Conservation (phyloP, 1,284 basidiomycete species). For the Ustilago xerochloae region DNA sequence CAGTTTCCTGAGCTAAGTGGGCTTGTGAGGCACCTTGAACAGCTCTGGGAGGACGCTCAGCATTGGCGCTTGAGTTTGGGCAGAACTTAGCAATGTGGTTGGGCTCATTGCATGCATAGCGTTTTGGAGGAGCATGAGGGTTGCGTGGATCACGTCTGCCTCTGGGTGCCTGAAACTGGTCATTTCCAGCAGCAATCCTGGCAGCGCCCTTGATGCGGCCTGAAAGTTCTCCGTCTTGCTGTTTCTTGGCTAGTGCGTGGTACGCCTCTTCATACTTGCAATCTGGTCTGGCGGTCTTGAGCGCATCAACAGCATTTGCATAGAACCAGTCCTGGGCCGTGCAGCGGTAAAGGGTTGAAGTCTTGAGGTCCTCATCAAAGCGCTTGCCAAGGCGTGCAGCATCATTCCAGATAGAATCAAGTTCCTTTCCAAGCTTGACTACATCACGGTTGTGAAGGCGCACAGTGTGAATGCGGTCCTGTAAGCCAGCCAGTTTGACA, state of each 20-base stretch:
- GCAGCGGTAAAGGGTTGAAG: not conserved
- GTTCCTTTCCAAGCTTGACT: constrained; percentile 1
- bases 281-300: not conserved
- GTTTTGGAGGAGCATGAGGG: not conserved
- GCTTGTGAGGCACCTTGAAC: too few species aligned
- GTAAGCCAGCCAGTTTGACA: not conserved
- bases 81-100: not conserved
- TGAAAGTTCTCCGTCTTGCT: not conserved
- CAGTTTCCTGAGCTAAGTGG: too few species aligned
- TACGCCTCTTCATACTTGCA: not conserved
- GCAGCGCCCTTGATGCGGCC: not conserved
- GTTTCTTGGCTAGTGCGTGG: constrained; percentile 5
- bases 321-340: not conserved
- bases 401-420: constrained; percentile 3
- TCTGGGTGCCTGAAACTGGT: not conserved
- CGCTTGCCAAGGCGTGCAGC: not conserved
- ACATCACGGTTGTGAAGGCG: not conserved
- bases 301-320: not conserved
- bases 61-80: not conserved
- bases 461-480: not conserved
- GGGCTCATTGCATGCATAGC: not conserved
- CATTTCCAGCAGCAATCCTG: not conserved
- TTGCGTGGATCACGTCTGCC: not conserved
- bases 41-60: too few species aligned
- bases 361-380: constrained; percentile 1